These are phyloP conservation scores for Nyctanthes arbortristis DNA, from an alignment of 257 asterid species.

Conservation along the genomic window DNA sequence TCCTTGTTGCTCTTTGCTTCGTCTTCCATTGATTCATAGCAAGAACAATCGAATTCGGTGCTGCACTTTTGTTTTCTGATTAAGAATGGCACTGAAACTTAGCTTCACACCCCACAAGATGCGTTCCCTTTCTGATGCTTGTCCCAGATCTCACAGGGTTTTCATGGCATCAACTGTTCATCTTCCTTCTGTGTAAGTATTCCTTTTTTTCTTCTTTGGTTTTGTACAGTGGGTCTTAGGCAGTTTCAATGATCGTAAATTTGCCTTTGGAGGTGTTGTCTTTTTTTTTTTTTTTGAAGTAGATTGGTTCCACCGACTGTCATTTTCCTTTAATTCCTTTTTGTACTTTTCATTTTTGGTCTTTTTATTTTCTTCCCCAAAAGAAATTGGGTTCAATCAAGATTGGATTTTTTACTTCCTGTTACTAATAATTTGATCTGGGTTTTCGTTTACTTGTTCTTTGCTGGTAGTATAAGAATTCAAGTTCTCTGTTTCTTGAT, in stretches of 20 bases:
- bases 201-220: neutral
- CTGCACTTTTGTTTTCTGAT: neutral
- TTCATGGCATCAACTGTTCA: conserved; percentile 69
- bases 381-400: conserved; percentile 10
- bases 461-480: neutral
- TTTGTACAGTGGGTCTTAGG: neutral
- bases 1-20: neutral
- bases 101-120: conserved; percentile 39
- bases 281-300: neutral
- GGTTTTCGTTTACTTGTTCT: conserved; percentile 2
- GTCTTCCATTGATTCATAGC: neutral
- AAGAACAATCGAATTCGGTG: neutral
- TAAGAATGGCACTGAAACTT: conserved; percentile 54
- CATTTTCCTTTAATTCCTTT: neutral
- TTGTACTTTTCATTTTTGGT: neutral
- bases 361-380: neutral
- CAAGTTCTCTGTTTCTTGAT: neutral
- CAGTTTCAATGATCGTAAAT: neutral
- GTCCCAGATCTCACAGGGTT: conserved; percentile 55
- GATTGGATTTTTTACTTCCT: conserved; percentile 13
- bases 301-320: neutral
- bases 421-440: conserved; percentile 8
- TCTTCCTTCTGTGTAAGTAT: conserved; percentile 53
- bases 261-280: neutral
- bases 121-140: conserved; percentile 40